A percentile compares a stretch with the other conserved stretches of the same genome.
These are phyloP conservation scores for Cylindrodendrum hubeiense DNA, from an alignment of 2,329 filamentous ascomycete genomes.

Conservation along the genomic window DNA sequence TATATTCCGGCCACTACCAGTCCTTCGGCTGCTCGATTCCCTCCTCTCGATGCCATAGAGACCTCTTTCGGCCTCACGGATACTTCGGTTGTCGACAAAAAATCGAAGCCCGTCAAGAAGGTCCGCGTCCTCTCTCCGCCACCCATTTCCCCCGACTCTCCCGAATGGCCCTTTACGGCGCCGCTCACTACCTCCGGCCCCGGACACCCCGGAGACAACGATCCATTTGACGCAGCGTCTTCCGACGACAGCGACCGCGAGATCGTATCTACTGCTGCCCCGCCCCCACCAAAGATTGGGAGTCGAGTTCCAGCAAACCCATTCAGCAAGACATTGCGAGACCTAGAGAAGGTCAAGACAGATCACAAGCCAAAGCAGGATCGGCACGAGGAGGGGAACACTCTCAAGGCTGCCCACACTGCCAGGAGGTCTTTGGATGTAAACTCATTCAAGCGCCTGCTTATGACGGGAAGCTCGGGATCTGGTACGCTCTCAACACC, in stretches of 20 bases:
- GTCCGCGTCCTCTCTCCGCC: slow-evolving; percentile 76
- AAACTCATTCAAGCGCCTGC: slow-evolving; percentile 79
- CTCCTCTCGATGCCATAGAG: slow-evolving; percentile 47
- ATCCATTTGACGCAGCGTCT: slow-evolving; percentile 50
- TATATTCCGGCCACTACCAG: slow-evolving; percentile 21
- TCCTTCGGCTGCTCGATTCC: slow-evolving; percentile 34
- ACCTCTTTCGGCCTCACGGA: slow-evolving; percentile 44
- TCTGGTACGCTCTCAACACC: slow-evolving; percentile 22
- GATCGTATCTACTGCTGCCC: slow-evolving; percentile 37
- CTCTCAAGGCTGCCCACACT: slow-evolving; percentile 48
- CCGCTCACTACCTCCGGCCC: slow-evolving; percentile 46
- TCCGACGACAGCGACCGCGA: slow-evolving; percentile 47
- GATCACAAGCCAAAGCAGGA: slow-evolving; percentile 49
- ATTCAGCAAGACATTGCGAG: slow-evolving; percentile 68
- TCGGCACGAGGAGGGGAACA: slow-evolving; percentile 47
- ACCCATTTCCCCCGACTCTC: slow-evolving; percentile 69
- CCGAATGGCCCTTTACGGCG: slow-evolving; percentile 49
- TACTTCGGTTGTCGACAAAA: slow-evolving; percentile 51
- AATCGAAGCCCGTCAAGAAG: slow-evolving; percentile 71
- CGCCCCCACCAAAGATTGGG: slow-evolving; percentile 38
- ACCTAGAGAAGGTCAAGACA: slow-evolving; percentile 57
- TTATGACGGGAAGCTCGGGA: slow-evolving; percentile 77
- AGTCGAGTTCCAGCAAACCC: slow-evolving; percentile 52
- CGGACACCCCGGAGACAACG: slow-evolving; percentile 40
- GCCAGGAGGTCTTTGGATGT: slow-evolving; percentile 73